Conservation (phyloP, 768 basidiomycete genomes). For the Leccinum aurantiacum region DNA sequence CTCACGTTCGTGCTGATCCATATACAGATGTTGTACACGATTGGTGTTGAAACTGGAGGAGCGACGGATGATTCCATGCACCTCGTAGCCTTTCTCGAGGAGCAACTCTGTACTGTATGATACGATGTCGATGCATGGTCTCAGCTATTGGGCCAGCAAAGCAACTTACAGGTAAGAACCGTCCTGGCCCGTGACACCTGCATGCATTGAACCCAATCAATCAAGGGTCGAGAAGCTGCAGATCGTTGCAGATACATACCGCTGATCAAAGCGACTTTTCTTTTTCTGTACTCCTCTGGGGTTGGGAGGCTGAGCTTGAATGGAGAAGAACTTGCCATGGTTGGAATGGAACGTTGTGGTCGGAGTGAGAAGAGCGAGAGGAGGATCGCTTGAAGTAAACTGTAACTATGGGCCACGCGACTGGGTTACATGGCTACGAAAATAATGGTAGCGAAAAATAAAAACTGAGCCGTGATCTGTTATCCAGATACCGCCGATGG, state of each 20-base stretch:
- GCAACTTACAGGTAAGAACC: constrained; percentile 85
- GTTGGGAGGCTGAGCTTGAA: constrained; percentile 61
- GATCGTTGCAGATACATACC: constrained; percentile 45
- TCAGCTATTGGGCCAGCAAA: not conserved
- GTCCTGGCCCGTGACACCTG: constrained; percentile 96
- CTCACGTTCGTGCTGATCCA: constrained; percentile 89
- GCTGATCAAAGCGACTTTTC: constrained; percentile 92
- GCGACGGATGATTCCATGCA: constrained; percentile 94
- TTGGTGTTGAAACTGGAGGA: constrained; percentile 98
- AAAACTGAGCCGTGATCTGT: constrained; percentile 24
- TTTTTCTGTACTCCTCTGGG: constrained; percentile 81
- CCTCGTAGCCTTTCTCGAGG: constrained; percentile 84
- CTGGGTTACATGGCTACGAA: too few relatives aligned
- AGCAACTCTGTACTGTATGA: constrained; percentile 74
- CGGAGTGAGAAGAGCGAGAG: not conserved
- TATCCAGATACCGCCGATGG: constrained; percentile 37
- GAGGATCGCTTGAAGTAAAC: too few relatives aligned
- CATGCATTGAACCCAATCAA: constrained; percentile 16
- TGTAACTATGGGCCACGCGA: too few relatives aligned
- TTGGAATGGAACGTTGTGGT: not conserved
- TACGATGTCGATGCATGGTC: constrained; percentile 6
- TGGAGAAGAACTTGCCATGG: constrained; percentile 20
- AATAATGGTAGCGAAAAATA: constrained; percentile 2
- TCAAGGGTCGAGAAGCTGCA: not conserved
- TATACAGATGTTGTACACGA: constrained; percentile 90